phyloP scores from a whole-genome alignment of 2,329 filamentous ascomycete genomes.

The Paracoccidioides brasiliensis region DNA sequence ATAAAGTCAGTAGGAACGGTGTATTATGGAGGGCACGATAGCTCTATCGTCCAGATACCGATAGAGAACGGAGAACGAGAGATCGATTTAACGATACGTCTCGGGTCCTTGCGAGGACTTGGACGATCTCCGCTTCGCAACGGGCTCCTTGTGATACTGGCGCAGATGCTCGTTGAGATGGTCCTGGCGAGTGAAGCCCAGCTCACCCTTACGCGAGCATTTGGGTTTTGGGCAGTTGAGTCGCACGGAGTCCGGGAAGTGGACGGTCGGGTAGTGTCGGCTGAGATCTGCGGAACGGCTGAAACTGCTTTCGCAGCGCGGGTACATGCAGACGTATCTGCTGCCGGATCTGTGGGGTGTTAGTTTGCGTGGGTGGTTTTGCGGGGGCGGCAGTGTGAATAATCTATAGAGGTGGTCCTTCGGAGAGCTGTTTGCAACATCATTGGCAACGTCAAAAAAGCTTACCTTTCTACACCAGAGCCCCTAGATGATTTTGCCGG shows the following conservation, averaged over 20 bases:
- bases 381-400: background rate
- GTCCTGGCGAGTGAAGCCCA: conserved; percentile 44
- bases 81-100: background rate
- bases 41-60: too few relatives aligned
- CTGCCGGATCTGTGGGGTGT: conserved; percentile 5
- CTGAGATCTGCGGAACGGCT: conserved; percentile 37
- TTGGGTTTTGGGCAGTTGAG: conserved; percentile 32
- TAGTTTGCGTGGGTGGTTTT: background rate
- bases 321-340: conserved; percentile 14
- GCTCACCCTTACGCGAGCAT: conserved; percentile 34
- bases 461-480: background rate
- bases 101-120: conserved; percentile 11
- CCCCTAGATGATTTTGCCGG: background rate
- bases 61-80: background rate
- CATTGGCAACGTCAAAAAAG: background rate
- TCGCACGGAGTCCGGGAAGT: conserved; percentile 26
- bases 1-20: background rate
- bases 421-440: background rate
- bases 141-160: conserved; percentile 40
- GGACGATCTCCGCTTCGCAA: conserved; percentile 27
- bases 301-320: conserved; percentile 24
- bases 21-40: background rate
- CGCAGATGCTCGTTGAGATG: conserved; percentile 46
- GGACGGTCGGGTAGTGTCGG: conserved; percentile 36
- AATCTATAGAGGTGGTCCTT: background rate